Percentiles rank a stretch among this genome's conserved stretches.
Evolutionary conservation across 345 rosid species (phyloP).

Genomic region (Salix exigua): DNA sequence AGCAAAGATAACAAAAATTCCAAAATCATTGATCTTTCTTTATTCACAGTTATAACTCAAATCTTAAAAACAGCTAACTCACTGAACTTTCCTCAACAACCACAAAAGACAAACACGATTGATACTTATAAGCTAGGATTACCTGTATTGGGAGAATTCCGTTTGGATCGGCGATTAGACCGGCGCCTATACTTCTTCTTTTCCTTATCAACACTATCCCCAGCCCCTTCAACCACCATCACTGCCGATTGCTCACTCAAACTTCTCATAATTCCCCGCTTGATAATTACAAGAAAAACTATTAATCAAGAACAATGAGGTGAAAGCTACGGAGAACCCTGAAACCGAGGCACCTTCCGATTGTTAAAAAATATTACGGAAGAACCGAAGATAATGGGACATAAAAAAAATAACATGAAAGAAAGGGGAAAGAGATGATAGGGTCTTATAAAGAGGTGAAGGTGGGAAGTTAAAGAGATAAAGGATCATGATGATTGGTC

Average conservation of each 20-base stretch:
- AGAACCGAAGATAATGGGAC: conserved; percentile 20
- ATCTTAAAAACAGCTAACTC: neutral
- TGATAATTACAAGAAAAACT: neutral
- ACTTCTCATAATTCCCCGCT: conserved; percentile 36
- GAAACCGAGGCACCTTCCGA: conserved; percentile 47
- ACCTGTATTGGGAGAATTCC: conserved; percentile 33
- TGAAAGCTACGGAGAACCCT: neutral
- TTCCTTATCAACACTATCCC: conserved; percentile 53
- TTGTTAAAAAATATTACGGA: conserved; percentile 41
- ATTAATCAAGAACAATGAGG: neutral
- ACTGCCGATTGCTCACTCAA: conserved; percentile 32
- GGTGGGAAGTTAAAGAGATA: neutral
- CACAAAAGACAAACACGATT: too few relatives aligned
- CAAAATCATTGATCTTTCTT: neutral
- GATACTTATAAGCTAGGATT: neutral
- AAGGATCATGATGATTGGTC: conserved; percentile 36
- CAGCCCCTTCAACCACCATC: conserved; percentile 39
- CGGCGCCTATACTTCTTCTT: conserved; percentile 65
- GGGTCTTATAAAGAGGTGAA: conserved; percentile 21
- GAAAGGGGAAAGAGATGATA: neutral
- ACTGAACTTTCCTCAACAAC: too few relatives aligned
- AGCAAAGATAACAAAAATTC: neutral
- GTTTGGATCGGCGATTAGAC: conserved; percentile 63
- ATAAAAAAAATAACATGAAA: neutral
- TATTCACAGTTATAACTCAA: neutral